Percentiles rank a stretch among this genome's conserved stretches.
Evolutionary conservation across 2,329 filamentous ascomycete genomes (phyloP).

Genomic region (Blastomyces gilchristii): DNA sequence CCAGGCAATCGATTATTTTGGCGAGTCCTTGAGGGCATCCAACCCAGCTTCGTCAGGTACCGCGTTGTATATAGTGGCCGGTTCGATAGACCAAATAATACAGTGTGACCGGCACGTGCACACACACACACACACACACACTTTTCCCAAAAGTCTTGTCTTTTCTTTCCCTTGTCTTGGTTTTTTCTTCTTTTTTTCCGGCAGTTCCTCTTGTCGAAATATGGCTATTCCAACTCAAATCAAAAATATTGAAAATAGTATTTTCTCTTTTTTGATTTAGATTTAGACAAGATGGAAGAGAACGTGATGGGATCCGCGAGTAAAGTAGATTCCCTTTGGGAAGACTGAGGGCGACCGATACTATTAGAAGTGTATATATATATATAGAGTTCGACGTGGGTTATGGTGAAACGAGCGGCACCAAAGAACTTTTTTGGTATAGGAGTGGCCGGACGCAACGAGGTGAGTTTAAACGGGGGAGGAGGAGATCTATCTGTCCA

Average conservation of each 20-base stretch:
- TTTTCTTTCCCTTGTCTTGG: neutral
- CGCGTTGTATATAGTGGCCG: too few relatives aligned
- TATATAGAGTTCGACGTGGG: neutral
- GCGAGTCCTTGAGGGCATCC: neutral
- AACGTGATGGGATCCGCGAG: constrained; percentile 3
- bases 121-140: neutral
- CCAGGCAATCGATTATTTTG: neutral
- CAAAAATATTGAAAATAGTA: too few relatives aligned
- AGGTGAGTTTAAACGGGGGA: neutral
- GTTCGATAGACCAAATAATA: too few relatives aligned
- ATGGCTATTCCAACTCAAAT: too few relatives aligned
- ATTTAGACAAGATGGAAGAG: neutral
- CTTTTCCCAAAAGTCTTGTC: neutral
- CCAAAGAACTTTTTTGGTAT: neutral
- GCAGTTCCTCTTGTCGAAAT: neutral
- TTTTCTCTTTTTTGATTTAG: too few relatives aligned
- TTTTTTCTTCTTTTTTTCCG: neutral
- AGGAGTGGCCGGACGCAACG: neutral
- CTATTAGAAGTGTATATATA: neutral
- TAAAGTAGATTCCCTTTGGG: neutral
- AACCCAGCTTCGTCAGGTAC: neutral
- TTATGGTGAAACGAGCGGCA: constrained; percentile 4
- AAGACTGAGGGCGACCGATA: neutral
- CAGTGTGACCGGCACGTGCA: too few relatives aligned
- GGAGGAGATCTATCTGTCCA: neutral